phyloP scores from a whole-genome alignment of 2,329 filamentous ascomycete genomes.

The Pestalotiopsis sp. region DNA sequence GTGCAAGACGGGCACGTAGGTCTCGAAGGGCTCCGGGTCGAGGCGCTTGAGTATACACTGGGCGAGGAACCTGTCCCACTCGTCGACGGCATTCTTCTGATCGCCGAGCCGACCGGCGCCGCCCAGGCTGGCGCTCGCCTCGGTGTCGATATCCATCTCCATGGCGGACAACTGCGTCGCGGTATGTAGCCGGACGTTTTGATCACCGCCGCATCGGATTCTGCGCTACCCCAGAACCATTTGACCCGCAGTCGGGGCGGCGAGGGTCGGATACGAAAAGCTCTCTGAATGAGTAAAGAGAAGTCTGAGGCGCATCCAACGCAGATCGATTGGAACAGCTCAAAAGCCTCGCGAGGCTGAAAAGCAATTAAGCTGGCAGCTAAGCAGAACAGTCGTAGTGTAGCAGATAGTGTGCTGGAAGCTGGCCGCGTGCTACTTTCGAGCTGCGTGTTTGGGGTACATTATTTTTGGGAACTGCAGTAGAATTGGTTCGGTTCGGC shows the following conservation, averaged over 20 bases:
- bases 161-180: neutral
- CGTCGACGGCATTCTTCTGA: conserved; percentile 29
- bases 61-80: conserved; percentile 56
- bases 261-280: neutral
- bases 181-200: neutral
- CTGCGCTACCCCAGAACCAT: neutral
- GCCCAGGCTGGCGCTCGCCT: conserved; percentile 13
- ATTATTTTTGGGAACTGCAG: too few relatives aligned
- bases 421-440: too few relatives aligned
- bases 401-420: neutral
- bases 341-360: neutral
- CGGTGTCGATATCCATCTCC: conserved; percentile 26
- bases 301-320: neutral
- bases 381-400: neutral
- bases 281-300: neutral
- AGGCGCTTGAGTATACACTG: conserved; percentile 55
- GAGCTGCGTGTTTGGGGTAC: too few relatives aligned
- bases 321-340: neutral
- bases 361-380: neutral
- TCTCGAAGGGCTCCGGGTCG: conserved; percentile 55
- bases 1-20: conserved; percentile 52
- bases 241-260: neutral
- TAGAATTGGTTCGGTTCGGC: too few relatives aligned
- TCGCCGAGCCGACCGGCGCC: conserved; percentile 14
- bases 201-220: neutral